A percentile compares a stretch with the other conserved stretches of the same genome.
phyloP scores from a whole-genome alignment of 257 asterid genomes.

The Agastache rugosa region DNA sequence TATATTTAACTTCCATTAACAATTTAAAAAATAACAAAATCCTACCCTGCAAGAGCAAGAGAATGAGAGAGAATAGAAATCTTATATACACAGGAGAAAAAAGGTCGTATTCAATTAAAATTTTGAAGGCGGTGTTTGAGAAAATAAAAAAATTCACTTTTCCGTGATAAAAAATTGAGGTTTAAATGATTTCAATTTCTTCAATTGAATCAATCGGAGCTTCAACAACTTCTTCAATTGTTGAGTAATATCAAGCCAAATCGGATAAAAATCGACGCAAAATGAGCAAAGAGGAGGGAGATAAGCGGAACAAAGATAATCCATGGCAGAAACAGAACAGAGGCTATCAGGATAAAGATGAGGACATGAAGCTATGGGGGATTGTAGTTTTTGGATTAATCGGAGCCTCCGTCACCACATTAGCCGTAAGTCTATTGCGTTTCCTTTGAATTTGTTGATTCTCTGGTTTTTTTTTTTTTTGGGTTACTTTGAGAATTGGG shows the following conservation, averaged over 20 bases:
- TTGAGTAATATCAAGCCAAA: constrained; percentile 23
- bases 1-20: too few species aligned
- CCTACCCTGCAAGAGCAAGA: not conserved
- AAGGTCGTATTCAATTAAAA: not conserved
- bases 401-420: constrained; percentile 82
- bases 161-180: constrained; percentile 4
- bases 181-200: not conserved
- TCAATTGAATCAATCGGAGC: constrained; percentile 22
- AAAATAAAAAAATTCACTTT: not conserved
- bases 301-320: constrained; percentile 48
- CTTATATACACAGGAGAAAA: not conserved
- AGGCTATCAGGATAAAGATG: constrained; percentile 46
- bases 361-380: constrained; percentile 64
- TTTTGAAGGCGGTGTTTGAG: constrained; percentile 35
- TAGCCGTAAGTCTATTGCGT: constrained; percentile 59
- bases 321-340: constrained; percentile 47
- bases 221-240: constrained; percentile 12
- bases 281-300: constrained; percentile 59
- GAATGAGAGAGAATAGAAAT: not conserved
- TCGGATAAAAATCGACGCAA: not conserved
- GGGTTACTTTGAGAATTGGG: constrained; percentile 1
- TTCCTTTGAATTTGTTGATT: not conserved
- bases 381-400: constrained; percentile 69
- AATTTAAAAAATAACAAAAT: too few species aligned
- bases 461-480: not conserved